These are phyloP conservation scores for Tetrapisispora fleetii DNA, from an alignment of 805 yeast species.

Conservation along the genomic window DNA sequence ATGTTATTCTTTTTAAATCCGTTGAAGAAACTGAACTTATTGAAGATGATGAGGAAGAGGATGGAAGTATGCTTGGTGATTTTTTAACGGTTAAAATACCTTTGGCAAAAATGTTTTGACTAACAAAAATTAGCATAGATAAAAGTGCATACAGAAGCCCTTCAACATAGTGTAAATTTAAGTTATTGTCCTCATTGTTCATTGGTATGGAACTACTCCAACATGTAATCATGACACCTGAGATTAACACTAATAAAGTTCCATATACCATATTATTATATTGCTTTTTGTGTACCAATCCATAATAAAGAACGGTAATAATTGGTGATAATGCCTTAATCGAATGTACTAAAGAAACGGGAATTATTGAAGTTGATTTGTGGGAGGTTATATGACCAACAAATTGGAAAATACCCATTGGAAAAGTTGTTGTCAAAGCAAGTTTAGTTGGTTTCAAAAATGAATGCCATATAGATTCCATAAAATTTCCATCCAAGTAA, in stretches of 20 bases:
- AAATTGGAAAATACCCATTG: conserved; percentile 92
- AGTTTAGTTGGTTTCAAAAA: conserved; percentile 46
- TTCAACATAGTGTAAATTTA: conserved; percentile 6
- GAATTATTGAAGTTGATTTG: conserved; percentile 83
- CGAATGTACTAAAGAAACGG: conserved; percentile 92
- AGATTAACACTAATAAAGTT: conserved; percentile 67
- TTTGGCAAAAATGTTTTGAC: conserved; percentile 76
- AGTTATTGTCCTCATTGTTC: not conserved
- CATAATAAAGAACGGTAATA: conserved; percentile 73
- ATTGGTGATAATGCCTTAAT: conserved; percentile 87
- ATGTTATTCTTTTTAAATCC: conserved; percentile 18
- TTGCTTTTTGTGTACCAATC: conserved; percentile 44
- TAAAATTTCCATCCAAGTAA: conserved; percentile 26
- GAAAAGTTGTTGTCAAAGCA: conserved; percentile 60
- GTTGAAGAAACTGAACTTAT: conserved; percentile 13
- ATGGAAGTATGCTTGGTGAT: conserved; percentile 17
- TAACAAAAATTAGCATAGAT: conserved; percentile 52
- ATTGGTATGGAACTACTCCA: conserved; percentile 26
- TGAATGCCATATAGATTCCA: conserved; percentile 24
- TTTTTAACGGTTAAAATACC: conserved; percentile 47
- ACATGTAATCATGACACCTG: conserved; percentile 80
- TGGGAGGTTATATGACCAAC: conserved; percentile 86
- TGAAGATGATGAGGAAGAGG: conserved; percentile 11
- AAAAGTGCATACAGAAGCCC: conserved; percentile 33
- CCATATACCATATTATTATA: conserved; percentile 62